Conservation (phyloP, 305 asterid genomes). For the Solanum hybrid region DNA sequence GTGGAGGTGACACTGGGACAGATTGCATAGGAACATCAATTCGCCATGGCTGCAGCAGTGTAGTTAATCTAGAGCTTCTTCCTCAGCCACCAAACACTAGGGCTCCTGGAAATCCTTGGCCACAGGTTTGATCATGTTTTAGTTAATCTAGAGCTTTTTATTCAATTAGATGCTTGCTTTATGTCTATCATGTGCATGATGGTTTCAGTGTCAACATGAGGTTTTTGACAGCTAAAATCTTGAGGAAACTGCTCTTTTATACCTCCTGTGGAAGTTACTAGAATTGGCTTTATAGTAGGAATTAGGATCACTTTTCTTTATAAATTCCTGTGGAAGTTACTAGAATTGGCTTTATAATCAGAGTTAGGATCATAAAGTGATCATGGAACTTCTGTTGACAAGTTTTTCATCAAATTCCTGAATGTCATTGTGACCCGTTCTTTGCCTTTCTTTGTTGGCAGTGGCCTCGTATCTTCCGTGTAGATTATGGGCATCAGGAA, state of each 20-base stretch:
- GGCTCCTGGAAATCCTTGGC: constrained; percentile 98
- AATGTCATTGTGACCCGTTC: neutral
- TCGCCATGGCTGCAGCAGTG: constrained; percentile 76
- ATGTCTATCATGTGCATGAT: neutral
- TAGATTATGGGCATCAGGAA: constrained; percentile 97
- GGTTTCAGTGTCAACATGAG: neutral
- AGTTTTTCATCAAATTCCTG: neutral
- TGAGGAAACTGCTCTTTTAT: neutral
- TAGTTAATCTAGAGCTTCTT: constrained; percentile 85
- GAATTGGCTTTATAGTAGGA: neutral
- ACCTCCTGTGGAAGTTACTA: neutral
- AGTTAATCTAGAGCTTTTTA: neutral
- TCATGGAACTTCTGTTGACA: neutral
- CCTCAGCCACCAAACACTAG: constrained; percentile 88
- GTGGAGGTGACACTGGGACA: constrained; percentile 99
- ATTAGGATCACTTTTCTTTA: neutral
- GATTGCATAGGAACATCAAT: constrained; percentile 98
- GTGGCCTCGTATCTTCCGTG: constrained; percentile 97
- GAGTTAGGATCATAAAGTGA: neutral
- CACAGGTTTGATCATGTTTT: constrained; percentile 60
- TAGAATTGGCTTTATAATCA: neutral
- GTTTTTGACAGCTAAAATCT: neutral
- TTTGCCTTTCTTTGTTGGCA: constrained; percentile 18
- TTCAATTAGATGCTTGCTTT: neutral
- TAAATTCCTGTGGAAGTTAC: neutral